Evolutionary conservation across 371 early-diverging fungal species (phyloP).

Genomic region (Apophysomyces sp.): DNA sequence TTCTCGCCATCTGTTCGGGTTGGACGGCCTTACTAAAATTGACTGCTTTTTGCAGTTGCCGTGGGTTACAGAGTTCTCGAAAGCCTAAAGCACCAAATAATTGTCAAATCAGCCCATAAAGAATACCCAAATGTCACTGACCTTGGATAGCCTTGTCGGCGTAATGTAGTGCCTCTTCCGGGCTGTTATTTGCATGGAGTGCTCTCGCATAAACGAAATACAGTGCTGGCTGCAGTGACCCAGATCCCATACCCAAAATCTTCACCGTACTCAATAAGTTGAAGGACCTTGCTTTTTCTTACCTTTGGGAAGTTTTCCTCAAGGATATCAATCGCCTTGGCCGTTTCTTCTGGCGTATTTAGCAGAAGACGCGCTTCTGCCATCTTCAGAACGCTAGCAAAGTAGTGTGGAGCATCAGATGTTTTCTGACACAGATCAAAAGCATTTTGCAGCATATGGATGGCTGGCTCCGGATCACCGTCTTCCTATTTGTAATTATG

Average conservation of each 20-base stretch:
- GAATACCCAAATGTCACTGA: no score
- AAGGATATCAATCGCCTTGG: conserved; percentile 10
- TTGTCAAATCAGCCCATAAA: no score
- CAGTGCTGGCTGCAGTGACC: conserved; percentile 15
- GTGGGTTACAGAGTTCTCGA: no score
- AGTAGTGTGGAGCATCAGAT: conserved; percentile 18
- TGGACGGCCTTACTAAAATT: no score
- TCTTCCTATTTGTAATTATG: conserved; percentile 9
- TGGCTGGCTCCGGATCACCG: conserved; percentile 10
- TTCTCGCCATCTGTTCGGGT: no score
- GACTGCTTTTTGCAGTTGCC: no score
- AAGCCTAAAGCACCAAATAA: no score
- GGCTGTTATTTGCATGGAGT: not conserved
- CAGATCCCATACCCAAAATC: conserved; percentile 19
- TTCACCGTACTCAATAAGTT: no score
- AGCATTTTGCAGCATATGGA: conserved; percentile 15
- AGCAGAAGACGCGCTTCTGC: conserved; percentile 11
- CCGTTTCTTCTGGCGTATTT: not conserved
- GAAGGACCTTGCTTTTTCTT: not conserved
- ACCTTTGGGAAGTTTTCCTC: conserved; percentile 17
- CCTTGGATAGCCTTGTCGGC: conserved; percentile 4
- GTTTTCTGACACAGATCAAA: conserved; percentile 3
- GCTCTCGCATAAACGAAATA: conserved; percentile 15
- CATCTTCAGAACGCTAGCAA: conserved; percentile 13
- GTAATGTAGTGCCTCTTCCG: conserved; percentile 3